Base-by-base conservation (phyloP, 108 stramenopile genomes). In the Skeletonema tropicum region DNA sequence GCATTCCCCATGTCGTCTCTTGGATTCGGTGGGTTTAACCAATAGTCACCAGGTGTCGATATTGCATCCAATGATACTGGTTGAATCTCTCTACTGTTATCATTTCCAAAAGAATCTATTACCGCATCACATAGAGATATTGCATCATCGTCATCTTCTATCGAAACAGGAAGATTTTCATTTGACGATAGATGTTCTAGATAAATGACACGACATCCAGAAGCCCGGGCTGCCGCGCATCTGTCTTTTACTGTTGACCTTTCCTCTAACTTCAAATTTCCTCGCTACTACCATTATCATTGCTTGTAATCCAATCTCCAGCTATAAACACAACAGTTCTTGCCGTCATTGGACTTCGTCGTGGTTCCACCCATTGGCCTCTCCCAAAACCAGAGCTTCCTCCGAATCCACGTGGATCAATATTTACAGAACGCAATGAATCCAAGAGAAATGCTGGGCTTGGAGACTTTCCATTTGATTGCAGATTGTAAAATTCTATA, bases 351-450 rank as follows among this genome's bases (percentile, higher is more conserved):
- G 90, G 90, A 61, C 77, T 60, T 17, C 92, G 85, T 45, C 76
- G 75, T 23, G 90, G 88, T 73, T 91, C 92, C 32, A 83, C 65
- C 67, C 76, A 80, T 60, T 91, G 86, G 7, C 66, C 66, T 45
- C 79, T 60, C 26, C 86, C 88, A 80, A 94, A 94, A 11, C 92
- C 92, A 36, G 87, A 87, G 31, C 86, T 86, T 35, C 92, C 92
- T 62, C 92, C 92, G 79, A 94, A 94, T 38, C 89, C 87, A 69
- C 85, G 82, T n/a, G 92, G 92, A 70, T 87, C 75, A 36, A 94
- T 83, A 6, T 68, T 65, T 19, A 85, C 78, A 38, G 85, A 69
- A 30, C 85, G 65, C 36, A 91, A 74, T 21, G 89, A 83, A 57
- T 84, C 74, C 63, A 80, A 76, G 12, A 94, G 61, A 71, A 86